Evolutionary conservation across 2,329 filamentous ascomycete genomes (phyloP).

Genomic region (Pyrenochaeta sp.): DNA sequence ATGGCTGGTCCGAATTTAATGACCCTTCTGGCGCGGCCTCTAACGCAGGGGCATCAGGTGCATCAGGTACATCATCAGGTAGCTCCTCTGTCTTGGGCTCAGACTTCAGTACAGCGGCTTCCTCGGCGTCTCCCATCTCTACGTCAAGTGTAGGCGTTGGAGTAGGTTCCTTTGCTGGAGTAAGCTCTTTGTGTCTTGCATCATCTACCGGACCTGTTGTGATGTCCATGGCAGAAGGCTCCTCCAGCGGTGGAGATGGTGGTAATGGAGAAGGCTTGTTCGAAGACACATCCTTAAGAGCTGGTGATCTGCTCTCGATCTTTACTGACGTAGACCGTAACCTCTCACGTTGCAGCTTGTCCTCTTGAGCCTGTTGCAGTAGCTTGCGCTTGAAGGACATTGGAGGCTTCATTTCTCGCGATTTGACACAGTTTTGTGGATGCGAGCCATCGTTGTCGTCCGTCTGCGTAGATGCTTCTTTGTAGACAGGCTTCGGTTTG

Average conservation of each 20-base stretch:
- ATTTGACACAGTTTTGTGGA: constrained; percentile 19
- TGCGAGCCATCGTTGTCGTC: constrained; percentile 22
- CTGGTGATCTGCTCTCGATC: constrained; percentile 42
- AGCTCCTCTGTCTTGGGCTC: constrained; percentile 40
- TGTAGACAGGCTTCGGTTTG: constrained; percentile 44
- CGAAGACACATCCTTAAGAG: constrained; percentile 42
- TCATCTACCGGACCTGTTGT: constrained; percentile 28
- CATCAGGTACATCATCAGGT: constrained; percentile 45
- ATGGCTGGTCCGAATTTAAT: constrained; percentile 35
- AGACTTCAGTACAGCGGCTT: constrained; percentile 15
- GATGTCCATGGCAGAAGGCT: constrained; percentile 38
- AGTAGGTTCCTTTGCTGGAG: constrained; percentile 32
- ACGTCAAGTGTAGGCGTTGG: constrained; percentile 22
- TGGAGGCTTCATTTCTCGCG: constrained; percentile 37
- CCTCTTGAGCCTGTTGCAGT: constrained; percentile 48
- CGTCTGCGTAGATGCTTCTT: constrained; percentile 47
- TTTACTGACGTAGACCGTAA: constrained; percentile 48
- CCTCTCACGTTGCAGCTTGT: constrained; percentile 48
- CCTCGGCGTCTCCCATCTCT: constrained; percentile 29
- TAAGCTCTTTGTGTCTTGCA: constrained; percentile 28
- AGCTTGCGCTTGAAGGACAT: constrained; percentile 49
- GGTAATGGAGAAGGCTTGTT: constrained; percentile 43
- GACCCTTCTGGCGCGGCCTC: constrained; percentile 21
- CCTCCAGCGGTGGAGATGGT: constrained; percentile 32
- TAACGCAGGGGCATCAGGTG: no score